phyloP scores from a whole-genome alignment of 345 rosid genomes.

The Mangifera indica region DNA sequence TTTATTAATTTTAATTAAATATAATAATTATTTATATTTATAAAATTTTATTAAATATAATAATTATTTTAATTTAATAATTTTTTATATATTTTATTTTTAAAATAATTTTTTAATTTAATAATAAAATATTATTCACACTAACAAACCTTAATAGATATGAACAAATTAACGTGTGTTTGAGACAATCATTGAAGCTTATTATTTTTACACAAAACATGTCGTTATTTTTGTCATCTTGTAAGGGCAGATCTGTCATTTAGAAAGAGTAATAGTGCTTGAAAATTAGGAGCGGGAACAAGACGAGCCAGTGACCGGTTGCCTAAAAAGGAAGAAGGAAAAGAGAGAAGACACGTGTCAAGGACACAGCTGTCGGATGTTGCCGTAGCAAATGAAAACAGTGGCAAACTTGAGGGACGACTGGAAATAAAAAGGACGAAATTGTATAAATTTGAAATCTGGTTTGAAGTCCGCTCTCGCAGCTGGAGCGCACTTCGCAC shows the following conservation, averaged over 20 bases:
- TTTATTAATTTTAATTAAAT: too few relatives aligned
- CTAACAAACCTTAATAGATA: too few relatives aligned
- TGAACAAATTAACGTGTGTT: too few relatives aligned
- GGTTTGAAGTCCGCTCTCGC: slow-evolving; percentile 38
- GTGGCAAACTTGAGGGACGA: not conserved
- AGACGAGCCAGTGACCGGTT: slow-evolving; percentile 11
- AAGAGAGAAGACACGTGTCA: slow-evolving; percentile 37
- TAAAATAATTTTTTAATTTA: too few relatives aligned
- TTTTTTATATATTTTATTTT: too few relatives aligned
- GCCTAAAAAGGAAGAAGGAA: not conserved
- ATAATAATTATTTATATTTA: too few relatives aligned
- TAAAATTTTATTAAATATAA: too few relatives aligned
- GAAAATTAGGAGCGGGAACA: not conserved
- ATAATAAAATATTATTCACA: too few relatives aligned
- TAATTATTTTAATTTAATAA: too few relatives aligned
- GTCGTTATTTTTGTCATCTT: not conserved
- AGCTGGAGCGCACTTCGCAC: slow-evolving; percentile 35
- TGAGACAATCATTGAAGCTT: too few relatives aligned
- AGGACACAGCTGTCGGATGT: slow-evolving; percentile 43
- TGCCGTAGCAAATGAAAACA: slow-evolving; percentile 31
- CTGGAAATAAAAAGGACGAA: not conserved
- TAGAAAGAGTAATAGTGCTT: not conserved
- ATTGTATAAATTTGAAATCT: slow-evolving; percentile 28
- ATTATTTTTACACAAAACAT: too few relatives aligned
- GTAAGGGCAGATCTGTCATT: not conserved